phyloP scores from a whole-genome alignment of 2,329 filamentous ascomycete species.

The Teratosphaeria pseudoeucalypti region DNA sequence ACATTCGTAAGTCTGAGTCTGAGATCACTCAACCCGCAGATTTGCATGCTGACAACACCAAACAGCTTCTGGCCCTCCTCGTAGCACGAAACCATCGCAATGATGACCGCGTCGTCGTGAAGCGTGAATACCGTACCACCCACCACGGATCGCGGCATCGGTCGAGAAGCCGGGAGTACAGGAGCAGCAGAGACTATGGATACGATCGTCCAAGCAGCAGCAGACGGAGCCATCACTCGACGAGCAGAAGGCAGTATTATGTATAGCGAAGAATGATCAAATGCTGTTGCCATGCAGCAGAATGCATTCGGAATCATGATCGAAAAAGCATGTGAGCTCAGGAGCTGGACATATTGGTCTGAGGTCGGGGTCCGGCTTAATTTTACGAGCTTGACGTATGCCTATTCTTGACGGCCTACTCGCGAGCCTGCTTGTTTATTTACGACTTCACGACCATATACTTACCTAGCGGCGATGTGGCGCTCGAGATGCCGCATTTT shows the following conservation, averaged over 20 bases:
- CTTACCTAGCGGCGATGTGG: neutral
- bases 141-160: constrained; percentile 21
- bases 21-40: neutral
- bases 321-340: neutral
- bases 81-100: constrained; percentile 33
- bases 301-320: neutral
- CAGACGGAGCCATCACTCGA: constrained; percentile 12
- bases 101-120: constrained; percentile 42
- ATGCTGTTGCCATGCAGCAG: neutral
- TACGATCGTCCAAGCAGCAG: constrained; percentile 10
- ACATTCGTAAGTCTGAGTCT: constrained; percentile 48
- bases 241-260: constrained; percentile 21
- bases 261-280: constrained; percentile 8
- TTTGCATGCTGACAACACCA: neutral
- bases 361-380: neutral
- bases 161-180: constrained; percentile 18
- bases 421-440: neutral
- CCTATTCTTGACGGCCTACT: neutral
- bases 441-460: neutral
- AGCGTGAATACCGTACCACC: constrained; percentile 40
- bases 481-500: neutral
- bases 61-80: constrained; percentile 51
- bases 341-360: neutral
- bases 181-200: constrained; percentile 21
- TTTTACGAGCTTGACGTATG: neutral